phyloP scores from a whole-genome alignment of 2,329 filamentous ascomycete species.

The Colletotrichum navitas region DNA sequence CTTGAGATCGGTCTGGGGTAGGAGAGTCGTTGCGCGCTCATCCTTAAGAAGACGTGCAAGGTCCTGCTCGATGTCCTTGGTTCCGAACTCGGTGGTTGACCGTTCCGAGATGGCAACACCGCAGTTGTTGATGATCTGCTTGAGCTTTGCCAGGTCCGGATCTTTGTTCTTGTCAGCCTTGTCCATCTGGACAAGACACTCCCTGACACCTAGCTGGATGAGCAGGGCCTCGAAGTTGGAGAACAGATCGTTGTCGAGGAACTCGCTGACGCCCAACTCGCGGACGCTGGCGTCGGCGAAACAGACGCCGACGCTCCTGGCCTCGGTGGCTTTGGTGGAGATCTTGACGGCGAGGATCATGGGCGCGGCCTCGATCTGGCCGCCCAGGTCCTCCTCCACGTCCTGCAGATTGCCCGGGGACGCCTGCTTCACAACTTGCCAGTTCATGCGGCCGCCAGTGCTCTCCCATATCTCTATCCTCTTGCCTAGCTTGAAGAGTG shows the following conservation, averaged over 20 bases:
- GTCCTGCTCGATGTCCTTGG: constrained; percentile 95
- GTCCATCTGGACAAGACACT: constrained; percentile 89
- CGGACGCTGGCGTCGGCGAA: constrained; percentile 97
- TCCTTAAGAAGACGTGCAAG: constrained; percentile 88
- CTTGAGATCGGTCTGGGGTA: constrained; percentile 93
- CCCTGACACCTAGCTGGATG: constrained; percentile 95
- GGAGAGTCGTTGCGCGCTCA: constrained; percentile 79
- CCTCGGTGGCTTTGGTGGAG: constrained; percentile 86
- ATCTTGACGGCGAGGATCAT: constrained; percentile 97
- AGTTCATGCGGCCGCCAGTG: constrained; percentile 82
- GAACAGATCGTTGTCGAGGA: constrained; percentile 98
- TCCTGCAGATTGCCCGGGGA: constrained; percentile 97
- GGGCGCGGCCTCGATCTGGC: constrained; percentile 87
- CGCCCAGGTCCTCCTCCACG: constrained; percentile 93
- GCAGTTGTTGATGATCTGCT: constrained; percentile 91
- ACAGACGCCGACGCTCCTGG: constrained; percentile 90
- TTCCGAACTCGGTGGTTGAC: constrained; percentile 81
- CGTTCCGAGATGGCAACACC: constrained; percentile 91
- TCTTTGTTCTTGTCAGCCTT: constrained; percentile 86
- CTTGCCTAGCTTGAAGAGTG: constrained; percentile 91
- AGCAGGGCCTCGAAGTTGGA: constrained; percentile 97
- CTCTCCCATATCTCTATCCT: constrained; percentile 91
- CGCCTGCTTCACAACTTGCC: constrained; percentile 92
- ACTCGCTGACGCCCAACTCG: constrained; percentile 96
- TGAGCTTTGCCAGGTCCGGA: constrained; percentile 87